A percentile compares a stretch with the other conserved stretches of the same genome.
phyloP scores from a whole-genome alignment of 352 stramenopile species.

The Phytophthora fragariaefolia region DNA sequence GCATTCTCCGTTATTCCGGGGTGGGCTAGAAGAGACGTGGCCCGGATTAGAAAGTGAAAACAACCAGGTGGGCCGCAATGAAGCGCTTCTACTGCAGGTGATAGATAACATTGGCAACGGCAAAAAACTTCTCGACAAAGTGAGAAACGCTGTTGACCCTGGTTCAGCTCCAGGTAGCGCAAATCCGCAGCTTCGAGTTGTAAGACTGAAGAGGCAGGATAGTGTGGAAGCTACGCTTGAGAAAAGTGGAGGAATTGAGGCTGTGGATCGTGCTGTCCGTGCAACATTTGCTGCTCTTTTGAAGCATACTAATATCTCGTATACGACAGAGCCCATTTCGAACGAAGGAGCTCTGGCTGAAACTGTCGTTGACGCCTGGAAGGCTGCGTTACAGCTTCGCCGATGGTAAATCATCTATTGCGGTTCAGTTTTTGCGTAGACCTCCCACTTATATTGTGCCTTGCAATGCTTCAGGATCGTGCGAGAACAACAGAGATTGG shows the following conservation, averaged over 20 bases:
- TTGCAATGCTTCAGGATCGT: conserved; percentile 70
- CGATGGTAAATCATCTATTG: conserved; percentile 59
- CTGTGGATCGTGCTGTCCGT: conserved; percentile 82
- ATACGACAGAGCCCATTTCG: conserved; percentile 68
- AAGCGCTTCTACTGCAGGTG: conserved; percentile 73
- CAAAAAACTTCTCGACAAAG: conserved; percentile 84
- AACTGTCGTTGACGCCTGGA: conserved; percentile 74
- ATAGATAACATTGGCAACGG: conserved; percentile 73
- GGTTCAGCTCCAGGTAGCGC: conserved; percentile 34
- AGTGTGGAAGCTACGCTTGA: conserved; percentile 85
- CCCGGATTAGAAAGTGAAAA: conserved; percentile 4
- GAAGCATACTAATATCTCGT: conserved; percentile 83
- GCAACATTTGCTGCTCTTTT: conserved; percentile 80
- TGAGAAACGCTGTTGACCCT: conserved; percentile 74
- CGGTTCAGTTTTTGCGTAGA: background rate
- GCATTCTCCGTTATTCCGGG: conserved; percentile 60
- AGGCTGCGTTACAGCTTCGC: conserved; percentile 77
- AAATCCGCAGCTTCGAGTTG: conserved; percentile 72
- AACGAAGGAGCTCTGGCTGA: conserved; percentile 70
- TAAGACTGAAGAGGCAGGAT: conserved; percentile 78
- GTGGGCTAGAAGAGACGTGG: conserved; percentile 49
- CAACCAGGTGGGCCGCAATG: conserved; percentile 45
- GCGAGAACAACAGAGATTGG: conserved; percentile 86
- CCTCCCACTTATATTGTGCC: background rate
- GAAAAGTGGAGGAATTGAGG: conserved; percentile 85